Evolutionary conservation across 1,284 basidiomycete genomes (phyloP), one percentile per base, ranked within the genome.

Genomic region (Abortiporus biennis): DNA sequence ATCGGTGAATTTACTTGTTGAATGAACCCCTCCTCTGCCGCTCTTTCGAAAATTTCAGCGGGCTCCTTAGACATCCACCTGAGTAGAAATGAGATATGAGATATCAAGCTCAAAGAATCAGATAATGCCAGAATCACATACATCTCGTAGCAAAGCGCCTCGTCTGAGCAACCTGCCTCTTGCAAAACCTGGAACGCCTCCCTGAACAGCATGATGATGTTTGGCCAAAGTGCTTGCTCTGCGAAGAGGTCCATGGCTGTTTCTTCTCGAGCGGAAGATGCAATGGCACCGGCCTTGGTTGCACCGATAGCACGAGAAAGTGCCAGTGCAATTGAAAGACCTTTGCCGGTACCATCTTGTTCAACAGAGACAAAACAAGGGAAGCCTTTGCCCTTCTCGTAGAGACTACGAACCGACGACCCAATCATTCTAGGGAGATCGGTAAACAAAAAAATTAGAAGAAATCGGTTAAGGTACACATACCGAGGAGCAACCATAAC

Each of bases 61-160:
- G 79, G 78, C 51, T 81, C 78, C 52, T 80, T 81, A 22, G 79
- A 80, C 78, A 81, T 81, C 78, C 78, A 80, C 76, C 78, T 80
- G 42, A 24, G 44, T 21, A 13, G 22, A 12, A 43, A 42, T 40
- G 13, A 42, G 33, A 46, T 32, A 42, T 32, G 17, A 38, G 20
- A 36, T 24, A 22, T 20, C 22, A 31, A 5, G 8, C 3, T 34
- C 16, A 21, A 32, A 13, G n/a, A 1, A 17, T n/a, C n/a, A n/a
- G 3, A 12, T 3, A 16, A 15, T 25, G 15, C 15, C 42, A 17
- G 5, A 17, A 13, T 2, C 3, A 53, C 68, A 48, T 34, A 76
- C 79, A 81, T 79, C 53, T 81, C 79, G 53, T 80, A 80, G 46
- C 77, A 80, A 3, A 80, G 62, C 2, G 78, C 79, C 52, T 80